Evolutionary conservation across 1,139 yeast species (phyloP).

Genomic region (Groenewaldozyma auringiensis): DNA sequence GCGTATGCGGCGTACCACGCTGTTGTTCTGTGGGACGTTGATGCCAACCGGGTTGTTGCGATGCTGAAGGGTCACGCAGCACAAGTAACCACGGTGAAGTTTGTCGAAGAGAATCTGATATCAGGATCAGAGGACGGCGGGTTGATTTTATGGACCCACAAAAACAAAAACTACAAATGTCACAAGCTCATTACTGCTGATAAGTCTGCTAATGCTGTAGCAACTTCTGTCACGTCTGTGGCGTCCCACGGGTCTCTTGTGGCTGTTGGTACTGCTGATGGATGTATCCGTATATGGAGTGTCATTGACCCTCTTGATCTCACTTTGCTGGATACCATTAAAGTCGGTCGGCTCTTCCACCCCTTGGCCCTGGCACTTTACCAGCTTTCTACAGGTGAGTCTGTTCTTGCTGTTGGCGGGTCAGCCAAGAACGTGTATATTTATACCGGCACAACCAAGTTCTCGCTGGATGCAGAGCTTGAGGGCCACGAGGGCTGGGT

Average conservation of each 20-base stretch:
- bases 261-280: constrained; percentile 61
- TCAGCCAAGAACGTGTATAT: constrained; percentile 54
- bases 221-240: constrained; percentile 43
- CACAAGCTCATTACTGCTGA: neutral
- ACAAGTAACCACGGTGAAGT: constrained; percentile 29
- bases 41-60: constrained; percentile 28
- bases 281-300: constrained; percentile 47
- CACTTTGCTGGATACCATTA: constrained; percentile 13
- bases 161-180: constrained; percentile 2
- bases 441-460: constrained; percentile 30
- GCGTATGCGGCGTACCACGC: constrained; percentile 74
- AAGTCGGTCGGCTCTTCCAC: constrained; percentile 40
- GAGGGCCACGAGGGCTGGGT: constrained; percentile 96
- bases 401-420: constrained; percentile 67
- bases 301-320: constrained; percentile 7
- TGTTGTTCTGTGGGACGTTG: constrained; percentile 74
- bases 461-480: constrained; percentile 42
- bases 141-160: constrained; percentile 52
- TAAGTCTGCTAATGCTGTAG: constrained; percentile 24
- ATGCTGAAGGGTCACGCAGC: constrained; percentile 28
- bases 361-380: constrained; percentile 52
- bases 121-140: constrained; percentile 60
- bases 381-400: constrained; percentile 35
- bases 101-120: constrained; percentile 35
- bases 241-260: constrained; percentile 35